These are phyloP conservation scores for Knoxdaviesia capensis DNA, from an alignment of 2,329 filamentous ascomycete species.

Conservation along the genomic window DNA sequence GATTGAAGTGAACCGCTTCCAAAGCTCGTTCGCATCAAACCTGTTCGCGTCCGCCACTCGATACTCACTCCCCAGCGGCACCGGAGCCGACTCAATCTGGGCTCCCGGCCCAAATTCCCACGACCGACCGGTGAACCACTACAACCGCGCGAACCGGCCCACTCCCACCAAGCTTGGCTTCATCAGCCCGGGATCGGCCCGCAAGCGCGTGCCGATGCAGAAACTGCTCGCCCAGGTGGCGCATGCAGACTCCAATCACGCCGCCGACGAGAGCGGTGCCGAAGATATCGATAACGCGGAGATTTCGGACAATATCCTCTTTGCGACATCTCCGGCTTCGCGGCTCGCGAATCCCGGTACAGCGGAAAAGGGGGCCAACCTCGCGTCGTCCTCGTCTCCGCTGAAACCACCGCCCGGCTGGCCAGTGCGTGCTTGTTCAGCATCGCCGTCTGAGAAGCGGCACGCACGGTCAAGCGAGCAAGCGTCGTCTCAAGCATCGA, in stretches of 20 bases:
- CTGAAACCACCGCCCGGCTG: too few species aligned
- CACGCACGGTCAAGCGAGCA: too few species aligned
- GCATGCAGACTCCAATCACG: conserved; percentile 1
- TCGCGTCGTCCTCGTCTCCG: too few species aligned
- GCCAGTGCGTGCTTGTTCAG: too few species aligned
- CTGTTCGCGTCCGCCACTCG: conserved; percentile 8
- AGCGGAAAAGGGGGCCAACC: too few species aligned
- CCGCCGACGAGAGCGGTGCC: conserved; percentile 1
- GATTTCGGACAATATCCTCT: too few species aligned
- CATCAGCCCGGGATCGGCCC: neutral
- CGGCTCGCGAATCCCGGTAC: too few species aligned
- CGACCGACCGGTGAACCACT: neutral
- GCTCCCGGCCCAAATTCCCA: conserved; percentile 8
- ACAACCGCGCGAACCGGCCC: too few species aligned
- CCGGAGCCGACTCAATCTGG: conserved; percentile 14
- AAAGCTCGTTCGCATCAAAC: conserved; percentile 5
- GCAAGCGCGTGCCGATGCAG: conserved; percentile 2
- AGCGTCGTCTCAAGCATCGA: too few species aligned
- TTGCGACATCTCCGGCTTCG: too few species aligned
- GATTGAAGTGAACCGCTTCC: conserved; percentile 4
- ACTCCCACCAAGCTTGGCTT: conserved; percentile 6
- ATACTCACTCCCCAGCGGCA: conserved; percentile 13
- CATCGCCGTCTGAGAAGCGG: too few species aligned
- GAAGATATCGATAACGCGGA: too few species aligned
- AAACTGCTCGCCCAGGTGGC: conserved; percentile 2